phyloP scores from a whole-genome alignment of 2,329 filamentous ascomycete species.

The Exophiala mesophila region DNA sequence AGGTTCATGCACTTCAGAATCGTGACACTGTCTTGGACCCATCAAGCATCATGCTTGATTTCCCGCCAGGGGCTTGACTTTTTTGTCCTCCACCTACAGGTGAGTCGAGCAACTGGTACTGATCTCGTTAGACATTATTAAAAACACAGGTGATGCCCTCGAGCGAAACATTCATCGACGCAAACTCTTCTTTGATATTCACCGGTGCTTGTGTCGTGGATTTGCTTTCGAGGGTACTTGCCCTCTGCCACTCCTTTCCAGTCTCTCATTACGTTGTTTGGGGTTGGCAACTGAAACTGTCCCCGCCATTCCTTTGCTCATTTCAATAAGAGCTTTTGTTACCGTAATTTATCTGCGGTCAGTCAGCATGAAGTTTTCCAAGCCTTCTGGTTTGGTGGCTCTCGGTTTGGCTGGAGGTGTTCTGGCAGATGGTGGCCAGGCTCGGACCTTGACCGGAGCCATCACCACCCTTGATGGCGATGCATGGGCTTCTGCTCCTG shows the following conservation, averaged over 20 bases:
- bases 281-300: slow-evolving; percentile 11
- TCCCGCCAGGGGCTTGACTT: not conserved
- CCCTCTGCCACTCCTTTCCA: slow-evolving; percentile 6
- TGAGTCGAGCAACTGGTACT: too few relatives aligned
- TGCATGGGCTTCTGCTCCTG: not conserved
- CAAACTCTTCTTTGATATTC: too few relatives aligned
- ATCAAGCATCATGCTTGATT: not conserved
- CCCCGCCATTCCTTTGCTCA: slow-evolving; percentile 7
- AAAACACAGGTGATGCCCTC: too few relatives aligned
- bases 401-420: slow-evolving; percentile 7
- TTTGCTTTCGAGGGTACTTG: not conserved
- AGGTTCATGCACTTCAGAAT: not conserved
- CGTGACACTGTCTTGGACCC: not conserved
- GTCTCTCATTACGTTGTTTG: slow-evolving; percentile 12
- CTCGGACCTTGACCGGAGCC: not conserved
- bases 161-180: too few relatives aligned
- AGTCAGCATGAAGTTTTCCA: slow-evolving; percentile 9
- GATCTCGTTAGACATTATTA: too few relatives aligned
- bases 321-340: not conserved
- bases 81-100: too few relatives aligned
- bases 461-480: not conserved
- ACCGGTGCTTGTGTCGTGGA: too few relatives aligned
- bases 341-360: too few relatives aligned
- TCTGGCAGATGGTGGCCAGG: not conserved
- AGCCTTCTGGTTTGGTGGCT: slow-evolving; percentile 3